Conservation (phyloP, 2,329 filamentous ascomycete species). For the Aspergillus sp. region DNA sequence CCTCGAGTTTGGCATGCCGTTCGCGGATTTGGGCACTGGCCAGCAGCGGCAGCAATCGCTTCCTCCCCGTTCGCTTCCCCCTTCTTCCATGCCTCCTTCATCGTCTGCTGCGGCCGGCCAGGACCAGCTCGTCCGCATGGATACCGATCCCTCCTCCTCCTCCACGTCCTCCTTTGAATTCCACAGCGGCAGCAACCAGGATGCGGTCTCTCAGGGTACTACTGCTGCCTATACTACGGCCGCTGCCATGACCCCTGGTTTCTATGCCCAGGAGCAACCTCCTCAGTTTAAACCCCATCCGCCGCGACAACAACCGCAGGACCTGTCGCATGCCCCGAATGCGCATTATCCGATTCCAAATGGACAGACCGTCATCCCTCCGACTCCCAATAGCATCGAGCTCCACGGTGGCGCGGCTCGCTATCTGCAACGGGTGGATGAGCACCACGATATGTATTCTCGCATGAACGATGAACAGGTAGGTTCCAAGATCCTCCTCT, state of each 20-base stretch:
- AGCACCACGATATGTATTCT: slow-evolving; percentile 34
- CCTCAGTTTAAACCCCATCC: slow-evolving; percentile 16
- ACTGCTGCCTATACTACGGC: slow-evolving; percentile 12
- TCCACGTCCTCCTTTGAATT: slow-evolving; percentile 24
- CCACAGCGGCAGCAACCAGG: slow-evolving; percentile 8
- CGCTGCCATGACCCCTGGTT: slow-evolving; percentile 24
- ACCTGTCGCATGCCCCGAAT: slow-evolving; percentile 11
- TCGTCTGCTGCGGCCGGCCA: slow-evolving; percentile 13
- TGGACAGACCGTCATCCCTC: slow-evolving; percentile 34
- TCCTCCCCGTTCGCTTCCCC: slow-evolving; percentile 21
- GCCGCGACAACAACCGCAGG: slow-evolving; percentile 21
- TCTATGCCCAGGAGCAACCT: slow-evolving; percentile 25
- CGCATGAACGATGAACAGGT: slow-evolving; percentile 39
- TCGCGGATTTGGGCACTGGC: slow-evolving; percentile 35
- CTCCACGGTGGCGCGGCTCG: slow-evolving; percentile 37
- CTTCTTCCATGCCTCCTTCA: slow-evolving; percentile 27
- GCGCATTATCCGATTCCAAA: slow-evolving; percentile 13
- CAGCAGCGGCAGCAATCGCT: slow-evolving; percentile 19
- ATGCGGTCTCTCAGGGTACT: slow-evolving; percentile 17
- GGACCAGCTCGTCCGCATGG: slow-evolving; percentile 21
- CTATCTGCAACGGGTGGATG: slow-evolving; percentile 34
- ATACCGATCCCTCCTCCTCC: slow-evolving; percentile 17
- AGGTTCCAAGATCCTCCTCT: slow-evolving; percentile 6
- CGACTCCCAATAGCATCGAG: slow-evolving; percentile 43
- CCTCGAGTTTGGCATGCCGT: slow-evolving; percentile 42